phyloP scores from a whole-genome alignment of 2,329 filamentous ascomycete species.

The Penicillium hordei region DNA sequence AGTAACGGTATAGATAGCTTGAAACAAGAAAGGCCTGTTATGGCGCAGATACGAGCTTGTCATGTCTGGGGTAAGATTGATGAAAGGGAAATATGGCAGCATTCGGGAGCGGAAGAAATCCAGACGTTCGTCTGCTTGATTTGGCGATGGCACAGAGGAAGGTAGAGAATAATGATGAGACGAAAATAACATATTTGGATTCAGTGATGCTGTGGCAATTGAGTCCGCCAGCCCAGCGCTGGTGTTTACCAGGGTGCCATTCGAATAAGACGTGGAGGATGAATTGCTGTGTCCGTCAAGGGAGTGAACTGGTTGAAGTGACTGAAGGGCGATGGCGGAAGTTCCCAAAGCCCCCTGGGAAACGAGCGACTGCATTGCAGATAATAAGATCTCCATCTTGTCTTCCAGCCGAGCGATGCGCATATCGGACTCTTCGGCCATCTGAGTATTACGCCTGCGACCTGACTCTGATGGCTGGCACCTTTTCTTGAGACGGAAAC shows the following conservation, averaged over 20 bases:
- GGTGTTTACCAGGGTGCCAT: background rate
- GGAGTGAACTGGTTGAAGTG: background rate
- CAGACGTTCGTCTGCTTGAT: constrained; percentile 24
- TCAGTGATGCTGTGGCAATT: background rate
- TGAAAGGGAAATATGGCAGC: constrained; percentile 40
- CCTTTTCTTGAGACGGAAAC: constrained; percentile 37
- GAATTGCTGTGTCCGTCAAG: constrained; percentile 7
- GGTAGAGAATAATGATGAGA: no score
- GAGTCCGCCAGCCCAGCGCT: background rate
- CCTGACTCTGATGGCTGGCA: constrained; percentile 38
- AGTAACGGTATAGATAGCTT: constrained; percentile 38
- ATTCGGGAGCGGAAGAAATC: constrained; percentile 34
- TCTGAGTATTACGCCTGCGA: constrained; percentile 32
- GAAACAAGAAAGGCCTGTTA: constrained; percentile 37
- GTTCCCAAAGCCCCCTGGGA: background rate
- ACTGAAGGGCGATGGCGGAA: background rate
- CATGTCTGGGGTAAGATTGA: constrained; percentile 29
- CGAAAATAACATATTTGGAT: background rate
- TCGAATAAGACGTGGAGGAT: background rate
- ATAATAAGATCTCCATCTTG: constrained; percentile 35
- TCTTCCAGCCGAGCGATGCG: constrained; percentile 40
- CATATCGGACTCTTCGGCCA: constrained; percentile 29
- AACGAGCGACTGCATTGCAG: constrained; percentile 21
- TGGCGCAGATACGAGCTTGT: constrained; percentile 34
- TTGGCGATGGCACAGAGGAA: background rate